A percentile compares a stretch with the other conserved stretches of the same genome.
phyloP scores from a whole-genome alignment of 2,329 filamentous ascomycete species.

The Colletotrichum tropicale region DNA sequence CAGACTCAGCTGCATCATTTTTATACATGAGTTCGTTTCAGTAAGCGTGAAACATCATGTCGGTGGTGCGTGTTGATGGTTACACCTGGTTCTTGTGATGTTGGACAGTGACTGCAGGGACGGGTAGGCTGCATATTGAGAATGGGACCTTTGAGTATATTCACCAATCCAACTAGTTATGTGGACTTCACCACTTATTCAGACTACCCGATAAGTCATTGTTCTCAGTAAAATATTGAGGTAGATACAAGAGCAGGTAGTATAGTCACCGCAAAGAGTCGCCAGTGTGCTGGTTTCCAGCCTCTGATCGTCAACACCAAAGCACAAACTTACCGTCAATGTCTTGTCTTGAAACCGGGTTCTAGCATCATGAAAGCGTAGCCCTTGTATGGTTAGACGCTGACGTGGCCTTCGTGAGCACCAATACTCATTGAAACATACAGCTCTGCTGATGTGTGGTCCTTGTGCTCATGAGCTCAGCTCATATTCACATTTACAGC shows the following conservation, averaged over 20 bases:
- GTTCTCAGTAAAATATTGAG: fast-evolving
- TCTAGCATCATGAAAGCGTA: background rate
- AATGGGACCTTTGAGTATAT: background rate
- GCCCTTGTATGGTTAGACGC: background rate
- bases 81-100: background rate
- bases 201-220: fast-evolving
- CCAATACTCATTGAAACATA: background rate
- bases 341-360: background rate
- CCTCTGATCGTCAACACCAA: background rate
- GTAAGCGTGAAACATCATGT: background rate
- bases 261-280: background rate
- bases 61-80: background rate
- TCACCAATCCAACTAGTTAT: fast-evolving
- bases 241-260: fast-evolving
- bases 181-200: background rate
- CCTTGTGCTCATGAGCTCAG: background rate
- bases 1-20: background rate
- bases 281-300: background rate
- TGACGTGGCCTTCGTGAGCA: background rate
- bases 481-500: background rate
- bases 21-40: background rate
- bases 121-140: background rate
- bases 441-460: background rate
- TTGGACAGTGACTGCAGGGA: background rate
- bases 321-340: background rate